phyloP scores from a whole-genome alignment of 176 grass and related monocot genomes.

The Miscanthus lutarioriparius region DNA sequence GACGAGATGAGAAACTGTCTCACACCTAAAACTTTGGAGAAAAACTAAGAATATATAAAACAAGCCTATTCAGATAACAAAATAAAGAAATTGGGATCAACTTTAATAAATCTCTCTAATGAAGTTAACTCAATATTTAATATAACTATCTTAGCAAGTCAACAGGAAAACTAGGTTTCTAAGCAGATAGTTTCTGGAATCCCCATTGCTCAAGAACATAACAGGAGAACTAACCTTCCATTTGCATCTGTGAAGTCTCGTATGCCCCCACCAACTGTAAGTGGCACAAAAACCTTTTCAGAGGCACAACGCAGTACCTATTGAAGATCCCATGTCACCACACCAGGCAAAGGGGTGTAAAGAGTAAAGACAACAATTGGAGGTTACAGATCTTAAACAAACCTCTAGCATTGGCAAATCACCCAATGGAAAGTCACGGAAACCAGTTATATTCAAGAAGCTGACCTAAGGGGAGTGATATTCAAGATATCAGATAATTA shows the following conservation, averaged over 20 bases:
- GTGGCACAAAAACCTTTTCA: conserved; percentile 97
- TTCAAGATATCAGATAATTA: conserved; percentile 35
- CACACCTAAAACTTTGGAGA: neutral
- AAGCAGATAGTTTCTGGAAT: neutral
- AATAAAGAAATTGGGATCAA: neutral
- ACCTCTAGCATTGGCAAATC: conserved; percentile 99
- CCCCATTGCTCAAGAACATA: conserved; percentile 1
- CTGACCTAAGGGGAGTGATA: conserved; percentile 64
- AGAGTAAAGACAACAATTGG: neutral
- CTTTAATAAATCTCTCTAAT: conserved; percentile 27
- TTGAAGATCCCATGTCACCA: conserved; percentile 34
- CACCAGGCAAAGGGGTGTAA: neutral
- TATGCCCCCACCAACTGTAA: conserved; percentile 99
- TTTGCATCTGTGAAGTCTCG: conserved; percentile 96
- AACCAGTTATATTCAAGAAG: conserved; percentile 99
- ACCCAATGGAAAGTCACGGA: conserved; percentile 94
- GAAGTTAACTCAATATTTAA: conserved; percentile 19
- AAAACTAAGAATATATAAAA: conserved; percentile 9
- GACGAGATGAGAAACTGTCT: conserved; percentile 7
- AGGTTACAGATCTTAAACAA: conserved; percentile 39
- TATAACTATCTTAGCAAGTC: conserved; percentile 17
- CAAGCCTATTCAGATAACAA: neutral
- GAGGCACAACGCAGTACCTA: conserved; percentile 86
- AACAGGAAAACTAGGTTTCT: conserved; percentile 19
- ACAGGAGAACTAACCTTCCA: conserved; percentile 62